Evolutionary conservation across 768 basidiomycete genomes (phyloP).

Genomic region (Tylopilus rubrobrunneus): DNA sequence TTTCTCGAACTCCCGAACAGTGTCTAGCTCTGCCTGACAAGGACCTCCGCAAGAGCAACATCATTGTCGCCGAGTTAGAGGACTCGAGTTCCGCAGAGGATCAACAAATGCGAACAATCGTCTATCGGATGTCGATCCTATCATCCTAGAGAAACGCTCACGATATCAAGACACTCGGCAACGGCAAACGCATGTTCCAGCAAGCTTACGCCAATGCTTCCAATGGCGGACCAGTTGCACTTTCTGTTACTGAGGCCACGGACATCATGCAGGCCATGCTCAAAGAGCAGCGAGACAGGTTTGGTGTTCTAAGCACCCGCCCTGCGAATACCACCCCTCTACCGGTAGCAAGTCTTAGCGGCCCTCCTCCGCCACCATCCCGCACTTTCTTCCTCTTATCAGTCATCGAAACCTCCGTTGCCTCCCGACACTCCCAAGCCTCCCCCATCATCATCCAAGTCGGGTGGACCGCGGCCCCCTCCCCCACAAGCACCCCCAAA

Average conservation of each 20-base stretch:
- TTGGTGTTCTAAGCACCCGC: constrained; percentile 19
- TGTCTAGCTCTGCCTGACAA: constrained; percentile 49
- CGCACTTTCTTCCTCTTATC: constrained; percentile 17
- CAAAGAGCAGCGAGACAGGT: constrained; percentile 18
- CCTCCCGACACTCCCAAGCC: constrained; percentile 1
- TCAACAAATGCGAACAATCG: constrained; percentile 10
- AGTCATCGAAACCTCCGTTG: constrained; percentile 19
- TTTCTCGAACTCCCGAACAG: constrained; percentile 45
- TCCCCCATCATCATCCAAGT: not conserved
- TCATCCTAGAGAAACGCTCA: constrained; percentile 69
- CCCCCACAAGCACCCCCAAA: constrained; percentile 7
- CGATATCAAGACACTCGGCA: constrained; percentile 57
- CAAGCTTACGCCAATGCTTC: constrained; percentile 13
- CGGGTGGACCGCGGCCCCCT: not conserved
- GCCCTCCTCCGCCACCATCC: constrained; percentile 23
- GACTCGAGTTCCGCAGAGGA: not conserved
- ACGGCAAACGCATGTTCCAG: constrained; percentile 22
- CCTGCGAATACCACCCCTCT: constrained; percentile 5
- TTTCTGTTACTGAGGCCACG: constrained; percentile 2
- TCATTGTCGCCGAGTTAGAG: constrained; percentile 36
- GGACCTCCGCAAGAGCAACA: constrained; percentile 42
- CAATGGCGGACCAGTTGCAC: not conserved
- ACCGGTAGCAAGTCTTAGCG: constrained; percentile 17
- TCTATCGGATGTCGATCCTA: constrained; percentile 41
- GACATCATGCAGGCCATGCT: constrained; percentile 15